Base-by-base conservation (phyloP, 441 rosid species). In the Capsella rubella region DNA sequence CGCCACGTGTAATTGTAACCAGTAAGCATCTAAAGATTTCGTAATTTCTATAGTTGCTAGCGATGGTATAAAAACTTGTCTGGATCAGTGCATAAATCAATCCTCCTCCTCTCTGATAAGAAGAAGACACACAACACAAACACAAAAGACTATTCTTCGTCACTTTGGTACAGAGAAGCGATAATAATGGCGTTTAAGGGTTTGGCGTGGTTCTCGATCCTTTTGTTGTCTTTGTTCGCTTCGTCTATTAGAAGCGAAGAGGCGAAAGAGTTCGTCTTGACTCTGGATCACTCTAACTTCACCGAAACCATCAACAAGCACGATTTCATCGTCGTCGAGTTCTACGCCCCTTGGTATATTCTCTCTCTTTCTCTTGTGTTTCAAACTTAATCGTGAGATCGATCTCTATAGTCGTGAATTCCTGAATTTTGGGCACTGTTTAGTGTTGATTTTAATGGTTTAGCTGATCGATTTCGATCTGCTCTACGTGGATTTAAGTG, bases 331-430 rank as follows among this genome's bases (percentile, higher is more conserved):
- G 96, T 93, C 78, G 96, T 95, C 39, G 98, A 95, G 75, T 95
- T 93, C 82, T 95, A 95, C 79, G 97, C 99, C 69, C 97, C 97
- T 18, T 93, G 99, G 99, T 95, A 87, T 0, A 8, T 60, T 31
- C 34, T 31, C 34, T 32, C 39, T 35, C 3, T 54, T 3, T 13
- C 60, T 31, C 7, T 55, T 40, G 12, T 9, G 1, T 12, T 8
- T 32, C 43, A 34, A 16, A 34, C 46, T 37, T 3, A 58, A 11
- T 21, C 32, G 3, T 40, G 7, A 13, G 6, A 31, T 43, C 31
- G 4, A 40, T 43, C 40, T 34, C 2, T 37, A 13, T 49, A 13
- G 7, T 77, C 64, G 64, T 60, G 40, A 67, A 15, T 72, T 21
- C 25, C 25, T 21, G 25, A 1, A 6, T 34, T 28, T 55, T 10